Base-by-base conservation (phyloP, 2,329 filamentous ascomycete species). In the Dothiorella sarmentorum region DNA sequence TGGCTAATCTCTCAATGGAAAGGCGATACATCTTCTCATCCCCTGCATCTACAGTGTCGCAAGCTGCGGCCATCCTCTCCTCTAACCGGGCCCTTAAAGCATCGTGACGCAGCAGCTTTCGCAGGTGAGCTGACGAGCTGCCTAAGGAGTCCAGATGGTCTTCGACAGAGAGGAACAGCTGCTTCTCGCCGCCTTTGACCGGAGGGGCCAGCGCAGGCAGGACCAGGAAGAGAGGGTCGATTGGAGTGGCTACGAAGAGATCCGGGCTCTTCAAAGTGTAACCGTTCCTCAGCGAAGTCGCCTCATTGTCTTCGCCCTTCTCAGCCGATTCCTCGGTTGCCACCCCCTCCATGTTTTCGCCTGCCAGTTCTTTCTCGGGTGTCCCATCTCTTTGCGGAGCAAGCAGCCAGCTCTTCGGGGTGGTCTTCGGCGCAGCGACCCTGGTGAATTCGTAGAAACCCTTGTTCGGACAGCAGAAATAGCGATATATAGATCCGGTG, bases 21-120 rank as follows among this genome's bases (percentile, higher is more conserved):
- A 96, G 76, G 11, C 91, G 85, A 72, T 89, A 96, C 89, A 97
- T 91, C 57, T 76, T 84, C 71, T 97, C 91, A 61, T 90, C 89
- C 13, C 88, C 90, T 0, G 89, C 89, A 31, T 94, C 88, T 10
- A 95, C 88, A 0, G 82, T 87, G 66, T 97, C 91, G 73, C 92
- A 96, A 4, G 94, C 80, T 1, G 77, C 80, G 1, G 78, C 80
- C 76, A 96, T 86, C 33, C 90, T 82, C 10, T 78, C 73, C 67
- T 89, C 85, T 0, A 95, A 70, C 29, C 80, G 74, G 2, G 44
- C 65, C 67, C 61, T 71, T 51, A 73, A 67, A 29, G 47, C 65
- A 7, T 61, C 67, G 78, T 76, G 60, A 75, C 75, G 56, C 68
- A 90, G 64, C 1, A 90, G 75, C 44, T 82, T 76, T 11, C 77